Percentiles rank a stretch among this genome's conserved stretches.
Evolutionary conservation across 768 basidiomycete genomes (phyloP).

Genomic region (Scleroderma bovista): DNA sequence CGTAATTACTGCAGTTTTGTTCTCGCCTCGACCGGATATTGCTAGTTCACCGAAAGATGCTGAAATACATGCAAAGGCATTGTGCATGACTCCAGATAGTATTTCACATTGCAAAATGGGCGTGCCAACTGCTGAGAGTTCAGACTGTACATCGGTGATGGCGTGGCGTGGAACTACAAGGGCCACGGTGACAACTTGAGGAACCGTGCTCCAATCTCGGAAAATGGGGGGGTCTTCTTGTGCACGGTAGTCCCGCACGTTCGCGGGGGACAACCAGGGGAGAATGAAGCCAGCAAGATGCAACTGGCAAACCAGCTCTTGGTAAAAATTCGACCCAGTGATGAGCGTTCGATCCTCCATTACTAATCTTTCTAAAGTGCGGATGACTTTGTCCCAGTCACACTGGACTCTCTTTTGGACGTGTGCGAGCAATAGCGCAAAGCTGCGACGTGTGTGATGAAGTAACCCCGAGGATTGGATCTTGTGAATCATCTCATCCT

Average conservation of each 20-base stretch:
- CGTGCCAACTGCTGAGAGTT: slow-evolving; percentile 16
- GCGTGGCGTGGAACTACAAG: slow-evolving; percentile 29
- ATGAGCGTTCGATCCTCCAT: slow-evolving; percentile 12
- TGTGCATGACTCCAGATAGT: not conserved
- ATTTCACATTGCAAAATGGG: slow-evolving; percentile 19
- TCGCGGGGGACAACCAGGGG: slow-evolving; percentile 13
- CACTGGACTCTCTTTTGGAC: slow-evolving; percentile 32
- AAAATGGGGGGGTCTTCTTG: slow-evolving; percentile 18
- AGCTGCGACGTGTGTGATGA: slow-evolving; percentile 47
- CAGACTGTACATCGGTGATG: slow-evolving; percentile 16
- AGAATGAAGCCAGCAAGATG: slow-evolving; percentile 27
- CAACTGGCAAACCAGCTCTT: slow-evolving; percentile 46
- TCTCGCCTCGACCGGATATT: slow-evolving; percentile 14
- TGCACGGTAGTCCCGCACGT: slow-evolving; percentile 7
- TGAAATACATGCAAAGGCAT: slow-evolving; percentile 15
- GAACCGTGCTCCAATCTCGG: slow-evolving; percentile 24
- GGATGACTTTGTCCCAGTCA: slow-evolving; percentile 42
- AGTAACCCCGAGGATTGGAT: slow-evolving; percentile 15
- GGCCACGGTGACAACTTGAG: slow-evolving; percentile 26
- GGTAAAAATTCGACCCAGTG: slow-evolving; percentile 31
- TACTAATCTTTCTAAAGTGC: slow-evolving; percentile 19
- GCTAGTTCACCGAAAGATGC: slow-evolving; percentile 17
- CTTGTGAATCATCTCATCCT: not conserved
- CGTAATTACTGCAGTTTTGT: slow-evolving; percentile 7
- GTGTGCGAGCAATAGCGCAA: slow-evolving; percentile 39